phyloP scores from a whole-genome alignment of 129 eudicot species.

The Erigeron canadensis region DNA sequence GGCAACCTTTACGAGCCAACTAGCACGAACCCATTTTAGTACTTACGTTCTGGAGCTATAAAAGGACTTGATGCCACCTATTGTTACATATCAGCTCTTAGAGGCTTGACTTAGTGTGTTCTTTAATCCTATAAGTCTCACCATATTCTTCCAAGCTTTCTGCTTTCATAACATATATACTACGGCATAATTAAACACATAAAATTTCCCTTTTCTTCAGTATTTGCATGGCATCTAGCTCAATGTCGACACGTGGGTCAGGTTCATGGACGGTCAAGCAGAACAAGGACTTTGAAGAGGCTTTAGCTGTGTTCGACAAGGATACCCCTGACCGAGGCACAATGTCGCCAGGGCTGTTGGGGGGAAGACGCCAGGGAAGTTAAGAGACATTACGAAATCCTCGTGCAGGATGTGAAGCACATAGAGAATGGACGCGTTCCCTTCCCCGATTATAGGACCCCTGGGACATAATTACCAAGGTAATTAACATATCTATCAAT shows the following conservation, averaged over 20 bases:
- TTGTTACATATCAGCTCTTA: constrained; percentile 29
- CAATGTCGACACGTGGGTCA: constrained; percentile 50
- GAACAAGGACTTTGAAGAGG: constrained; percentile 76
- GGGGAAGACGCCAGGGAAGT: constrained; percentile 62
- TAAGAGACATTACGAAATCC: constrained; percentile 64
- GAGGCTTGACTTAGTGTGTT: constrained; percentile 19
- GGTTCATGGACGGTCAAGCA: constrained; percentile 67
- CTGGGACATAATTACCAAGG: constrained; percentile 38
- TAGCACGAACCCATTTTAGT: constrained; percentile 46
- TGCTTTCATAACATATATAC: background rate
- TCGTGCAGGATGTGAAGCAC: constrained; percentile 55
- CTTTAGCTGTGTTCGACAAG: constrained; percentile 65
- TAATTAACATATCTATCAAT: constrained; percentile 4
- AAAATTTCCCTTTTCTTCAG: constrained; percentile 1
- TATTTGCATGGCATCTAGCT: constrained; percentile 47
- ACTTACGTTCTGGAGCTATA: constrained; percentile 51
- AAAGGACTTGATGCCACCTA: constrained; percentile 40
- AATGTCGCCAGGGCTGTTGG: constrained; percentile 70
- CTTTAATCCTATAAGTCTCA: constrained; percentile 17
- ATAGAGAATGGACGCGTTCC: constrained; percentile 63
- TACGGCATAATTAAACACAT: background rate
- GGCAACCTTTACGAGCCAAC: constrained; percentile 47
- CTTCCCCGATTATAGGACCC: constrained; percentile 47
- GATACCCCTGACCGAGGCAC: constrained; percentile 84
- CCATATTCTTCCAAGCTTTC: constrained; percentile 2